Evolutionary conservation across 164 flowering plant species (phyloP).

Genomic region (Brasenia schreberi): DNA sequence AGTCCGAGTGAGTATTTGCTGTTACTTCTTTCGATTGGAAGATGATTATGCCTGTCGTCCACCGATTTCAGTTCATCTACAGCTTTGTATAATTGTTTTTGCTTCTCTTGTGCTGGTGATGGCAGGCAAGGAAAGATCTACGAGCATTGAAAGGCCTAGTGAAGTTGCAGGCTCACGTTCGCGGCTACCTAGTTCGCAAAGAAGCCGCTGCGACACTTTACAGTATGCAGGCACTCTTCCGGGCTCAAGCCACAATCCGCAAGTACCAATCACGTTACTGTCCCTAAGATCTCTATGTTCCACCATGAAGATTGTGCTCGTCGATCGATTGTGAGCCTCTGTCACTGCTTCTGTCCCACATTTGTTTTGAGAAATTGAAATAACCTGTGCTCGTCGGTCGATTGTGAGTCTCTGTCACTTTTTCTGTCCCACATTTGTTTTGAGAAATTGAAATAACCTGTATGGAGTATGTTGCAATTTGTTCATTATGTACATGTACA

Average conservation of each 20-base stretch:
- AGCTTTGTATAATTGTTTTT: neutral
- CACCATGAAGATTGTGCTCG: constrained; percentile 20
- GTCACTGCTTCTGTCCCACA: neutral
- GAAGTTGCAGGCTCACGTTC: constrained; percentile 52
- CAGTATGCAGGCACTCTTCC: constrained; percentile 48
- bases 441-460: too few species aligned
- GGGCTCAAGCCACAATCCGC: constrained; percentile 38
- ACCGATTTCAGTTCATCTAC: neutral
- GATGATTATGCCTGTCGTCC: neutral
- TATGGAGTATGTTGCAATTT: too few species aligned
- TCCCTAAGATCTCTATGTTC: constrained; percentile 11
- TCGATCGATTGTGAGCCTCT: constrained; percentile 33
- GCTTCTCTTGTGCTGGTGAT: neutral
- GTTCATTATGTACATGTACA: too few species aligned
- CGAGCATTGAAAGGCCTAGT: constrained; percentile 53
- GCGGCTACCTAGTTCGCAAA: constrained; percentile 53
- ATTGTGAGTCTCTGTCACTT: too few species aligned
- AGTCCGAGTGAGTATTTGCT: too few species aligned
- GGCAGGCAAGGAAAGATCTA: constrained; percentile 48
- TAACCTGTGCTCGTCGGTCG: too few species aligned
- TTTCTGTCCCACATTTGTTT: too few species aligned
- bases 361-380: too few species aligned
- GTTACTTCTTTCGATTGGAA: too few species aligned
- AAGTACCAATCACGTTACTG: constrained; percentile 18
- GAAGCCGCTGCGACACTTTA: constrained; percentile 39